A percentile compares a stretch with the other conserved stretches of the same genome.
phyloP scores from a whole-genome alignment of 78 protist species.

The slime mould (Dictyostelium discoideum) region dicty_2.7 NC_007088.5:484001-484500 shows the following conservation, averaged over 20 bases:
- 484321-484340: not conserved
- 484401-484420: not conserved
- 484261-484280: not conserved
- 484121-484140: not conserved
- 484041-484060: not conserved
- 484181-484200: not conserved
- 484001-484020: not conserved
- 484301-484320: not conserved
- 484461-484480: slow-evolving; percentile 5
- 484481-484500: slow-evolving; percentile 10
- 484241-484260: not conserved
- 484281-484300: not conserved
- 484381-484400: not conserved
- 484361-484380: not conserved
- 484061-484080: not conserved
- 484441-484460: not conserved
- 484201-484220: not conserved
- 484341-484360: not conserved
- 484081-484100: not conserved
- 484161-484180: not conserved
- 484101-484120: not conserved
- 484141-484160: not conserved
- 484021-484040: not conserved
- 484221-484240: not conserved
- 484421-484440: not conserved